Conservation (phyloP, 192 early-diverging fungal genomes). For the Nowakowskiella sp. region DNA sequence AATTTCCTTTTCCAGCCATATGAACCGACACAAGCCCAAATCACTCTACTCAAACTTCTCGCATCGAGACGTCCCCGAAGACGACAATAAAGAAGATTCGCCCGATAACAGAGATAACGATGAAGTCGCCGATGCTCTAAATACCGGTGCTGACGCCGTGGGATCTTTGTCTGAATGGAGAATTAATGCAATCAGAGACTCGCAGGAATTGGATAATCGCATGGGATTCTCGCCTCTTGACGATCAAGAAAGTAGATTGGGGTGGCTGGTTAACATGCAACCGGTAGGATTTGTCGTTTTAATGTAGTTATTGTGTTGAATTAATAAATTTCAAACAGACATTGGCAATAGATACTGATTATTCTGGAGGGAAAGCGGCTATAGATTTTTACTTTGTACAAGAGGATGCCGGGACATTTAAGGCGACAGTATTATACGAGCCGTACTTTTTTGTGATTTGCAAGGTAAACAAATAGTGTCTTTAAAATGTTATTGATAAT, state of each 20-base stretch:
- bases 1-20: too few relatives aligned
- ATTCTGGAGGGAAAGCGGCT: conserved; percentile 49
- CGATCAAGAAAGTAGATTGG: conserved; percentile 39
- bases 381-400: conserved; percentile 92
- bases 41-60: too few relatives aligned
- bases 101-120: too few relatives aligned
- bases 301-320: background rate
- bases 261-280: conserved; percentile 97
- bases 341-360: background rate
- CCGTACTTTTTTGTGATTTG: conserved; percentile 90
- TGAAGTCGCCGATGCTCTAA: too few relatives aligned
- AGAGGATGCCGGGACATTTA: conserved; percentile 82
- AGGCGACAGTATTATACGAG: conserved; percentile 70
- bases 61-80: too few relatives aligned
- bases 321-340: conserved; percentile 11
- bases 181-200: too few relatives aligned
- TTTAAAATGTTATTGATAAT: background rate
- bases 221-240: conserved; percentile 14
- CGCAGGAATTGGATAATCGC: conserved; percentile 1
- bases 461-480: conserved; percentile 40
- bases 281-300: conserved; percentile 43
- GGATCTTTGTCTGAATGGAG: too few relatives aligned
- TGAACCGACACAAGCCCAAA: too few relatives aligned
- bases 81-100: too few relatives aligned
- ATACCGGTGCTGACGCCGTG: too few relatives aligned